Percentiles rank a stretch among this genome's conserved stretches.
Conservation (phyloP, 1,139 yeast genomes). For the Candida pseudoviswanathii region DNA sequence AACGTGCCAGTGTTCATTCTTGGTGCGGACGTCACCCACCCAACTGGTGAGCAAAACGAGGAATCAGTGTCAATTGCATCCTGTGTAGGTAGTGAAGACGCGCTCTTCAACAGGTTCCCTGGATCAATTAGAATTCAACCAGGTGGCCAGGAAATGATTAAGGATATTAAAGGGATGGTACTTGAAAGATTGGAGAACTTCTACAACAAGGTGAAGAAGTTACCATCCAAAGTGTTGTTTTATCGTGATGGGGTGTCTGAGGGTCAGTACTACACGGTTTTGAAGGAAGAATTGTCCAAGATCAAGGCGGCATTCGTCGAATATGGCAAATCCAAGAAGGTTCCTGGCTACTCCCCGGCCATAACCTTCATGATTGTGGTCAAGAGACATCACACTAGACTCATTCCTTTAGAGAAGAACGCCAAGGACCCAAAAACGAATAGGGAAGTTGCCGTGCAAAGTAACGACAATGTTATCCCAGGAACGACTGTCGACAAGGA, state of each 20-base stretch:
- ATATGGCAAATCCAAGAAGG: conserved; percentile 12
- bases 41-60: conserved; percentile 12
- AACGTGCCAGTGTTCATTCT: conserved; percentile 15
- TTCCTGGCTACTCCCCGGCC: conserved; percentile 12
- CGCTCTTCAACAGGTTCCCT: conserved; percentile 16
- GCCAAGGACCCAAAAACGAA: conserved; percentile 9
- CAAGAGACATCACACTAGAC: conserved; percentile 17
- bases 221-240: conserved; percentile 16
- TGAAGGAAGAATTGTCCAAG: conserved; percentile 16
- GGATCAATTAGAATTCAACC: conserved; percentile 16
- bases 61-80: conserved; percentile 17
- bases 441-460: conserved; percentile 14
- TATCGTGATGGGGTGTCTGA: conserved; percentile 19
- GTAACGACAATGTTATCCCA: conserved; percentile 17
- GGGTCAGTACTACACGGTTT: conserved; percentile 17
- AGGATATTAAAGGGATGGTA: conserved; percentile 15
- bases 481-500: conserved; percentile 16
- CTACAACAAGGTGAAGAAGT: conserved; percentile 12
- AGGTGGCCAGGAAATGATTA: conserved; percentile 17
- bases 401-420: conserved; percentile 16
- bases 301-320: conserved; percentile 15
- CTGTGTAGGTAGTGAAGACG: conserved; percentile 18
- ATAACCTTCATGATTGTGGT: conserved; percentile 18
- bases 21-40: conserved; percentile 19
- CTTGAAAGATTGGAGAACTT: conserved; percentile 15